A percentile compares a stretch with the other conserved stretches of the same genome.
Evolutionary conservation across 192 early-diverging fungal genomes (phyloP).

Genomic region (Coemansia sp.): DNA sequence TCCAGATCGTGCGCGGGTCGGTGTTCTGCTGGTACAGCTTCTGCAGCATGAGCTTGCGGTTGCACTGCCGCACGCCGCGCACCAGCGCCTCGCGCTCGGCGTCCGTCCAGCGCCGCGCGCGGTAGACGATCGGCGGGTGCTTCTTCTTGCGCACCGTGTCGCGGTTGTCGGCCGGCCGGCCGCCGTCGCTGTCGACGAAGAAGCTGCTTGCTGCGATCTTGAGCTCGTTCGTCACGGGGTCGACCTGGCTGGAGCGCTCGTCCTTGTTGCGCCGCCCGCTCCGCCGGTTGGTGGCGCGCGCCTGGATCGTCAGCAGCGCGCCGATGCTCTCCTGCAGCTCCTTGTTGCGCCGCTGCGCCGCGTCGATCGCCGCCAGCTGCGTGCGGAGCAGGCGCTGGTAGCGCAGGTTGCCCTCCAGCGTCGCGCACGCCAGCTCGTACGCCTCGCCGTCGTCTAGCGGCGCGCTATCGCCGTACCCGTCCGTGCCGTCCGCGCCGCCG

Average conservation of each 20-base stretch:
- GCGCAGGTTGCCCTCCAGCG: constrained; percentile 55
- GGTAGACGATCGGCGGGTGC: constrained; percentile 54
- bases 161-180: constrained; percentile 54
- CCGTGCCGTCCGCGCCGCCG: background rate
- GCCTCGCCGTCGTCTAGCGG: constrained; percentile 42
- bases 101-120: constrained; percentile 58
- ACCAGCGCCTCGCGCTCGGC: constrained; percentile 57
- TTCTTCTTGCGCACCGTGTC: constrained; percentile 52
- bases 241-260: constrained; percentile 23
- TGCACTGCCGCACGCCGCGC: constrained; percentile 54
- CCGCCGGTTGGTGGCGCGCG: constrained; percentile 36
- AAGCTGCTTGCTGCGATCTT: constrained; percentile 23
- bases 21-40: constrained; percentile 50
- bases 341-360: constrained; percentile 53
- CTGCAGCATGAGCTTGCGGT: constrained; percentile 54
- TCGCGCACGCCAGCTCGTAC: constrained; percentile 41
- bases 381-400: constrained; percentile 47
- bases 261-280: constrained; percentile 32
- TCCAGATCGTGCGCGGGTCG: constrained; percentile 54
- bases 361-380: constrained; percentile 56
- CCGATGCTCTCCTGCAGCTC: constrained; percentile 45
- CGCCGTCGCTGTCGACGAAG: constrained; percentile 47
- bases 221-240: constrained; percentile 39
- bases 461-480: constrained; percentile 8
- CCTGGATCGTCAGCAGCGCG: constrained; percentile 45